Evolutionary conservation across 2,329 filamentous ascomycete species (phyloP).

Genomic region (Chrysoporthe cubensis): DNA sequence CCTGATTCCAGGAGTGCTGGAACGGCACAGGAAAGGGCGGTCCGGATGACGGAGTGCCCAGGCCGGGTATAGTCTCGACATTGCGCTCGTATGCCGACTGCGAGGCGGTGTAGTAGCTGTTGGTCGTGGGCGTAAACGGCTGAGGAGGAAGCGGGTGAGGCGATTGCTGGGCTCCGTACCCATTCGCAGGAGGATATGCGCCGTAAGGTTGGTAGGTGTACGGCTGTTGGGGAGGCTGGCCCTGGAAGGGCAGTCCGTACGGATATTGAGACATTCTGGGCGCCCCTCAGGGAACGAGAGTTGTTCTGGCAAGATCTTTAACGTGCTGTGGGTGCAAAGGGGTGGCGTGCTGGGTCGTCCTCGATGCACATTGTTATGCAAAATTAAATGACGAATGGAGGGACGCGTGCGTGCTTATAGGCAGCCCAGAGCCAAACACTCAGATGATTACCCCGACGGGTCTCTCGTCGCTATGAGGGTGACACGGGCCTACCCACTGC

Average conservation of each 20-base stretch:
- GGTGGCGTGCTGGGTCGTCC: constrained; percentile 7
- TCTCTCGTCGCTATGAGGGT: neutral
- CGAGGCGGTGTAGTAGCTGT: constrained; percentile 35
- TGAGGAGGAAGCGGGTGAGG: constrained; percentile 27
- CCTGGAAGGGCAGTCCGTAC: constrained; percentile 39
- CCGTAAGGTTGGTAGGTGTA: constrained; percentile 33
- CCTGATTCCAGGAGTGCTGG: constrained; percentile 18
- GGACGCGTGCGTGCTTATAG: constrained; percentile 7
- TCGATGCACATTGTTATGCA: constrained; percentile 22
- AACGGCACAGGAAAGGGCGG: constrained; percentile 20
- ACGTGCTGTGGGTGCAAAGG: constrained; percentile 16
- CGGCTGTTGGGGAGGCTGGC: constrained; percentile 35
- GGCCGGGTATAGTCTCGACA: constrained; percentile 42
- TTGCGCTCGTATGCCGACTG: constrained; percentile 46
- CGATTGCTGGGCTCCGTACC: constrained; percentile 15
- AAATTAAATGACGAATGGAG: constrained; percentile 1
- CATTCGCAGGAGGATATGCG: constrained; percentile 29
- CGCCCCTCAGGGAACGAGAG: constrained; percentile 24
- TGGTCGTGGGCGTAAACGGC: constrained; percentile 24
- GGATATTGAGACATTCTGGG: constrained; percentile 46
- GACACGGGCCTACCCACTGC: neutral
- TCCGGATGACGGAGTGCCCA: constrained; percentile 37
- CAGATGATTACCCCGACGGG: constrained; percentile 7
- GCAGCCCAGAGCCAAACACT: neutral
- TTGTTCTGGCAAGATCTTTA: constrained; percentile 20